Conservation (phyloP, 441 rosid genomes). For the Arabidopsis lyrata region DNA sequence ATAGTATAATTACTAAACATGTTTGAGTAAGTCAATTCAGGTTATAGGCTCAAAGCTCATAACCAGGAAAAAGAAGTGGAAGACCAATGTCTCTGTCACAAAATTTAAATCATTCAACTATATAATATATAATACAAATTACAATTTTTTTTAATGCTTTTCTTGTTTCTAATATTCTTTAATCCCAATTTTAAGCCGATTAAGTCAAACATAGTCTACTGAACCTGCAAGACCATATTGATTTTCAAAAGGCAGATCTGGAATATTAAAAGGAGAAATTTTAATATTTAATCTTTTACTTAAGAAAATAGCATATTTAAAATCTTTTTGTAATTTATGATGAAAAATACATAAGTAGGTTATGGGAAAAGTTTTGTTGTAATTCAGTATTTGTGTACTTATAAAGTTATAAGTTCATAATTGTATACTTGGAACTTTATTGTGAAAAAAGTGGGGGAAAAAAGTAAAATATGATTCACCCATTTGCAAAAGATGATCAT, state of each 20-base stretch:
- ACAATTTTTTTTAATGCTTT: constrained; percentile 9
- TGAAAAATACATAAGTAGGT: neutral
- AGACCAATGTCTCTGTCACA: constrained; percentile 39
- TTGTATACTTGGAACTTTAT: neutral
- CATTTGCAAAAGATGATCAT: constrained; percentile 30
- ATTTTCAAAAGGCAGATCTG: constrained; percentile 31
- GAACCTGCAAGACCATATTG: constrained; percentile 35
- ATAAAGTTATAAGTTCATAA: neutral
- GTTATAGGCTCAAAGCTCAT: constrained; percentile 44
- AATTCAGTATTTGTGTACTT: neutral
- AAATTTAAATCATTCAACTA: constrained; percentile 25
- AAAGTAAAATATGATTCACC: constrained; percentile 11
- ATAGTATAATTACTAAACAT: neutral
- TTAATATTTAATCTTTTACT: neutral
- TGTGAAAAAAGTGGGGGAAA: neutral
- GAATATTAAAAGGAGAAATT: neutral
- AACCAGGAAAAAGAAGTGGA: constrained; percentile 42
- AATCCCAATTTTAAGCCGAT: constrained; percentile 21
- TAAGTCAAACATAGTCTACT: constrained; percentile 47
- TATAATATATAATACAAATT: constrained; percentile 9
- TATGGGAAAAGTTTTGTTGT: neutral
- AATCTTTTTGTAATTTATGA: neutral
- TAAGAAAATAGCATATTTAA: neutral
- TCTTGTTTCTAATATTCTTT: neutral
- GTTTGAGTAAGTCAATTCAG: constrained; percentile 4